Evolutionary conservation across 1,284 basidiomycete species (phyloP).

Genomic region (Moesziomyces sp.): DNA sequence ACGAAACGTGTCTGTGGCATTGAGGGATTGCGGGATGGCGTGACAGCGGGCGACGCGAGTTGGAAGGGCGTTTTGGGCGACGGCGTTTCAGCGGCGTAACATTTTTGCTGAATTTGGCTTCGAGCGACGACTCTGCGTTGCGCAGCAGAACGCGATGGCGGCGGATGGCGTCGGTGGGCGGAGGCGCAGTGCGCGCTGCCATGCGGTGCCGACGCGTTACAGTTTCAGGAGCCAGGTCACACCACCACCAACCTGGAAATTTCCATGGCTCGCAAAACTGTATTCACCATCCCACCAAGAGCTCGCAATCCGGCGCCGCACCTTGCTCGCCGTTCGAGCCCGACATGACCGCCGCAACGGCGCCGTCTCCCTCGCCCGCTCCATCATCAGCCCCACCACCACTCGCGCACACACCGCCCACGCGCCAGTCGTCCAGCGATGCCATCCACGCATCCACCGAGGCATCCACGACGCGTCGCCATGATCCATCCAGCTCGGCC

Average conservation of each 20-base stretch:
- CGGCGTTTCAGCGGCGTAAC: too few species aligned
- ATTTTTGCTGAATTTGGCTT: too few species aligned
- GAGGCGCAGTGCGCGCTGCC: not conserved
- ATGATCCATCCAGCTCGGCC: conserved; percentile 36
- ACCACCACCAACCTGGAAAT: conserved; percentile 36
- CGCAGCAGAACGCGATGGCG: too few species aligned
- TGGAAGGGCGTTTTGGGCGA: too few species aligned
- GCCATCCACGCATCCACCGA: conserved; percentile 12
- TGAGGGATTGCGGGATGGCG: too few species aligned
- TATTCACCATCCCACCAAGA: conserved; percentile 30
- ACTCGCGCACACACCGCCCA: conserved; percentile 22
- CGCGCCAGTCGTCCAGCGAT: conserved; percentile 22
- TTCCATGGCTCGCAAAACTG: conserved; percentile 20
- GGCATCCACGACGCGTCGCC: conserved; percentile 40
- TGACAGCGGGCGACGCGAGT: too few species aligned
- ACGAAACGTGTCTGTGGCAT: too few species aligned
- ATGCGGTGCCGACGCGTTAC: conserved; percentile 46
- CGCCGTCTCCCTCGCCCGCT: conserved; percentile 46
- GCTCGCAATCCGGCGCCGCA: conserved; percentile 5
- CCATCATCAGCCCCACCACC: conserved; percentile 11
- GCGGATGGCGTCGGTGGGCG: too few species aligned
- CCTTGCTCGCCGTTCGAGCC: not conserved
- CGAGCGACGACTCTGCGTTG: too few species aligned
- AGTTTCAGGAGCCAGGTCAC: conserved; percentile 46
- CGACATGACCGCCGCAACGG: conserved; percentile 47